phyloP scores from a whole-genome alignment of 1,139 yeast species.

The Pneumocystis jirovecii region DNA sequence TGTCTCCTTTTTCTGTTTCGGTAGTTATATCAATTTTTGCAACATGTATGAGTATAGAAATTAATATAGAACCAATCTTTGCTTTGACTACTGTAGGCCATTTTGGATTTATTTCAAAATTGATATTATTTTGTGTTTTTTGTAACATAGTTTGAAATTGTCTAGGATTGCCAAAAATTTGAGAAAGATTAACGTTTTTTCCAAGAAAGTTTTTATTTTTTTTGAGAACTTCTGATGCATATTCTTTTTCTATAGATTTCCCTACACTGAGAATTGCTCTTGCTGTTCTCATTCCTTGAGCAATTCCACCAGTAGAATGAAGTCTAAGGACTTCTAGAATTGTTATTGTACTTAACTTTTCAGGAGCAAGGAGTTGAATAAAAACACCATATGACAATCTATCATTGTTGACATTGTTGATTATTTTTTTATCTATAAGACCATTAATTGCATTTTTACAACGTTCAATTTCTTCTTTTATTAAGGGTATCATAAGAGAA shows the following conservation, averaged over 20 bases:
- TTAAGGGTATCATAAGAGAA: constrained; percentile 49
- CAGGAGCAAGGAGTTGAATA: constrained; percentile 53
- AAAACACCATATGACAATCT: constrained; percentile 68
- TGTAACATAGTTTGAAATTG: constrained; percentile 24
- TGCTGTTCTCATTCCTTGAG: constrained; percentile 78
- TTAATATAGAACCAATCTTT: constrained; percentile 66
- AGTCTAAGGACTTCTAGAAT: constrained; percentile 67
- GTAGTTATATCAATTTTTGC: constrained; percentile 71
- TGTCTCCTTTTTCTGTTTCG: constrained; percentile 51
- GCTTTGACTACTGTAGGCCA: constrained; percentile 63
- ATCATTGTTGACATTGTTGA: constrained; percentile 23
- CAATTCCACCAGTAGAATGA: constrained; percentile 58
- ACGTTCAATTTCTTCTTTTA: constrained; percentile 46
- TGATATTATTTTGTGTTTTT: constrained; percentile 20
- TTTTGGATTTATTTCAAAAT: constrained; percentile 25
- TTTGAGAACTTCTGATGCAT: constrained; percentile 36
- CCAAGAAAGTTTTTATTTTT: constrained; percentile 34
- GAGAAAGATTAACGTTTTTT: constrained; percentile 17
- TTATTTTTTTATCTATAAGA: neutral
- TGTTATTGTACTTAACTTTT: constrained; percentile 69
- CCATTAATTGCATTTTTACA: constrained; percentile 16
- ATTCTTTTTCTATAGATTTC: constrained; percentile 70
- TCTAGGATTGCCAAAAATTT: constrained; percentile 21
- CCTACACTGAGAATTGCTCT: constrained; percentile 73
- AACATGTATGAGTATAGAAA: constrained; percentile 60